These are phyloP conservation scores for Spathaspora girioi DNA, from an alignment of 805 yeast species.

Conservation along the genomic window DNA sequence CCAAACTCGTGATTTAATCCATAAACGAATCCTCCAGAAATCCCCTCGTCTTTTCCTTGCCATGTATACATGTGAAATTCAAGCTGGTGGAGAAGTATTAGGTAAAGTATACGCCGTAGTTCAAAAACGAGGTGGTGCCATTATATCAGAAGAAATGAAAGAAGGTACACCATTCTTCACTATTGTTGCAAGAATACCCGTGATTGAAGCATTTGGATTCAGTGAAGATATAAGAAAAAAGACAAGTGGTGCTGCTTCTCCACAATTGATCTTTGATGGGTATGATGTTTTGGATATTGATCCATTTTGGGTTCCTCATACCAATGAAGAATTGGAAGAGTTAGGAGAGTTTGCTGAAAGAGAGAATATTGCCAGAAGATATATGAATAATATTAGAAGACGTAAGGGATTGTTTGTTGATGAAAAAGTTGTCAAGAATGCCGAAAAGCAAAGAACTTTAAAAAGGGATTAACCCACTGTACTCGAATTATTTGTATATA, in stretches of 20 bases:
- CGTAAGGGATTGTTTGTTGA: constrained; percentile 88
- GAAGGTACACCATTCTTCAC: constrained; percentile 98
- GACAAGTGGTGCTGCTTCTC: constrained; percentile 96
- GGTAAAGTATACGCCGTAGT: constrained; percentile 96
- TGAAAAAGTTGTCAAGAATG: constrained; percentile 84
- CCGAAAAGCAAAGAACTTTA: constrained; percentile 90
- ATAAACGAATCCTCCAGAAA: constrained; percentile 68
- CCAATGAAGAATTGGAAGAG: constrained; percentile 93
- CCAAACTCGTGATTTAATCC: constrained; percentile 68
- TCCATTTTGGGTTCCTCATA: constrained; percentile 99
- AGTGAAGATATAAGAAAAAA: constrained; percentile 90
- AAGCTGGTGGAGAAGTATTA: constrained; percentile 88
- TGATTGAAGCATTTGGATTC: constrained; percentile 94
- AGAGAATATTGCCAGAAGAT: constrained; percentile 84
- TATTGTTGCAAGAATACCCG: constrained; percentile 81
- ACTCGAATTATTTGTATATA: too few relatives aligned
- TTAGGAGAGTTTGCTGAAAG: constrained; percentile 89
- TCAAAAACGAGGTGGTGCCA: constrained; percentile 80
- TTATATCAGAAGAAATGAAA: constrained; percentile 89
- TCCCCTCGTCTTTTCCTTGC: constrained; percentile 91
- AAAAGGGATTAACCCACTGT: constrained; percentile 62
- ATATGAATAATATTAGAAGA: constrained; percentile 77
- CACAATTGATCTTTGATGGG: constrained; percentile 89
- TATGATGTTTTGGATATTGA: constrained; percentile 83
- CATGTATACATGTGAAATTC: constrained; percentile 90